Conservation (phyloP, 202 grass and related monocot genomes). For the Bolboschoenoplectus hybrid region DNA sequence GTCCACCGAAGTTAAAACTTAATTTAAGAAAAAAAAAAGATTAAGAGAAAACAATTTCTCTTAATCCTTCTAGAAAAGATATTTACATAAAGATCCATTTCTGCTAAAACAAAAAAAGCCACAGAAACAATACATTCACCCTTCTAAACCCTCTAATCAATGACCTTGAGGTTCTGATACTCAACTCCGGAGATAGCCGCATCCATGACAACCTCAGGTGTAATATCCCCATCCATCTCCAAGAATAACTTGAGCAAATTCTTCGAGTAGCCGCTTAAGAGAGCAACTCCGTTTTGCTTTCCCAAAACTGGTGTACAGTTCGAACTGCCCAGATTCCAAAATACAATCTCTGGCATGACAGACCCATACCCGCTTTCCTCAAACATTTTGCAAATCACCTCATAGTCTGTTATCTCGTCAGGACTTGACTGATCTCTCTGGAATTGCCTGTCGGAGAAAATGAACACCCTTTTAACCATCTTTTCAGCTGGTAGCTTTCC, state of each 20-base stretch:
- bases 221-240: slow-evolving; percentile 48
- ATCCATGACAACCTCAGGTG: slow-evolving; percentile 46
- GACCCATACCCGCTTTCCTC: slow-evolving; percentile 42
- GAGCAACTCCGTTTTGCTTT: slow-evolving; percentile 43
- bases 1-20: background rate
- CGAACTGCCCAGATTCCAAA: slow-evolving; percentile 62
- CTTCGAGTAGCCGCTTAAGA: slow-evolving; percentile 71
- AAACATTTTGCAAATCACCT: slow-evolving; percentile 47
- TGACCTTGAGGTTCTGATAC: slow-evolving; percentile 52
- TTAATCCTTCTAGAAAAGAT: slow-evolving; percentile 26
- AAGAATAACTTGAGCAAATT: slow-evolving; percentile 66
- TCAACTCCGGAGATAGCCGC: slow-evolving; percentile 49
- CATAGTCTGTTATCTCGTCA: slow-evolving; percentile 52
- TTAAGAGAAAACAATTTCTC: slow-evolving; percentile 3
- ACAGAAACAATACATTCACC: slow-evolving; percentile 21
- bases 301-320: slow-evolving; percentile 45
- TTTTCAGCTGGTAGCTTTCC: slow-evolving; percentile 45
- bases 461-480: slow-evolving; percentile 66
- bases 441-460: slow-evolving; percentile 75
- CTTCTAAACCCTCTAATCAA: slow-evolving; percentile 27
- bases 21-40: slow-evolving; percentile 23
- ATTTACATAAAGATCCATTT: slow-evolving; percentile 24
- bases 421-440: background rate
- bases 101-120: slow-evolving; percentile 11
- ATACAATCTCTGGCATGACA: slow-evolving; percentile 56